Evolutionary conservation across 2,329 filamentous ascomycete species (phyloP), one percentile per base, ranked within the genome.

Genomic region (Thelonectria discophora): DNA sequence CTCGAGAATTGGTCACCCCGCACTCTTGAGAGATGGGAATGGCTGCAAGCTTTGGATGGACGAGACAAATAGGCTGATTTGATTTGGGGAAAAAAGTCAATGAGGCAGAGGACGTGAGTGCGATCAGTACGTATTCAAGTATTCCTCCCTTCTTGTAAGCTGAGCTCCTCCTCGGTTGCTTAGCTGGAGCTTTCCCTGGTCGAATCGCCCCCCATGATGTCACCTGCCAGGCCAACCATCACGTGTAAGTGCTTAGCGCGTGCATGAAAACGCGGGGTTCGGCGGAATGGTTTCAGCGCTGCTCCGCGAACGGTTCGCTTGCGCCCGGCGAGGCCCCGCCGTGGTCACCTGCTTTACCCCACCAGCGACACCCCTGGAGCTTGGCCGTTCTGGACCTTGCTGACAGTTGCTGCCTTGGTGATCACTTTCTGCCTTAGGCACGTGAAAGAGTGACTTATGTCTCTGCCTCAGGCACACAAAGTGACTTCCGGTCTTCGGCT

Each of bases 221-320:
- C 69, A 72, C 69, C 43, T 61, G 42, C 60, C 27, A 37, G 48
- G 40, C 46, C 3, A 42, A 2, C 8, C 62, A 63, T 72, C 69
- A 72, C 69, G 69, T 72, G 69, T 59, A 56, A 53, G 37, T 57
- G 54, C 55, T 60, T 72, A 72, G 69, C 68, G 55, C 39, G 50
- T 61, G 58, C 53, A 61, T 55, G 62, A 65, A 72, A 68, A 71
- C 68, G 69, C 69, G 69, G 69, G 69, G 69, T 71, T 67, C 66
- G 69, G 69, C 42, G 55, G 30, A 58, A 58, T 62, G 48, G 60
- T 62, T 65, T 64, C 50, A 64, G 63, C 65, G 64, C 11, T 43
- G 59, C 46, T 54, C 59, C 58, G 55, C 37, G 27, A 40, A 40
- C 21, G 48, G 55, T 60, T 54, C 61, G 62, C 57, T 48, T 61